Base-by-base conservation (phyloP, 352 stramenopile genomes). In the Pythium pyrilobum region DNA sequence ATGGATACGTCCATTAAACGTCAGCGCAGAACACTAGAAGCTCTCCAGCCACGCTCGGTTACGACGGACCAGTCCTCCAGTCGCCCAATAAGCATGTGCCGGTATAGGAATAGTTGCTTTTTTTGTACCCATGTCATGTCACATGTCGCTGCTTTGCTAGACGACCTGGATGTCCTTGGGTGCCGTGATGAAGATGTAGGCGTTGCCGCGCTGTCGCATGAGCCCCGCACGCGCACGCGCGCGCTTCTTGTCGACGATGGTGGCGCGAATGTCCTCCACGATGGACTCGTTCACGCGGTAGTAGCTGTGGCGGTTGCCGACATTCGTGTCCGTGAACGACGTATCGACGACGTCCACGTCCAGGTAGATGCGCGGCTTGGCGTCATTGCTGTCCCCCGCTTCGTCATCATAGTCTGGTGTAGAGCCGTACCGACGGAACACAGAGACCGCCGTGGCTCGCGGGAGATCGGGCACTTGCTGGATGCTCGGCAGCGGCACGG, bases 341-440 rank as follows among this genome's bases (percentile, higher is more conserved):
- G 80, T 96, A 58, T 95, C 85, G 51, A 96, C 88, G 15, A 91
- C 83, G 64, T 95, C 87, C 40, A 90, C 74, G 63, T 94, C 83
- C 16, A 96, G 62, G 53, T 78, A 92, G 10, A 66, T 52, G 11
- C 55, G 51, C 2, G 60, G 32, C 1, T 64, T 58, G 20, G 74
- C 45, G 13, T 67, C 57, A 5, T 21, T 32, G 12, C 24, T 29
- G 28, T 44, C 31, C 23, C 40, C 43, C 10, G 16, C 25, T 18
- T 52, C 20, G 21, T 53, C 18, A 11, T 42, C 40, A 16, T 46
- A 45, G 40, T 59, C 42, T 11, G 33, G 33, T 4, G 18, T 0
- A 27, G 39, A 4, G 39, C 20, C 32, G 33, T 25, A 10, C 28
- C 52, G 27, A n/a, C n/a, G n/a, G n/a, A n/a, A n/a, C n/a, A n/a